phyloP scores from a whole-genome alignment of 2,329 filamentous ascomycete genomes.

The Talaromyces funiculosus region DNA sequence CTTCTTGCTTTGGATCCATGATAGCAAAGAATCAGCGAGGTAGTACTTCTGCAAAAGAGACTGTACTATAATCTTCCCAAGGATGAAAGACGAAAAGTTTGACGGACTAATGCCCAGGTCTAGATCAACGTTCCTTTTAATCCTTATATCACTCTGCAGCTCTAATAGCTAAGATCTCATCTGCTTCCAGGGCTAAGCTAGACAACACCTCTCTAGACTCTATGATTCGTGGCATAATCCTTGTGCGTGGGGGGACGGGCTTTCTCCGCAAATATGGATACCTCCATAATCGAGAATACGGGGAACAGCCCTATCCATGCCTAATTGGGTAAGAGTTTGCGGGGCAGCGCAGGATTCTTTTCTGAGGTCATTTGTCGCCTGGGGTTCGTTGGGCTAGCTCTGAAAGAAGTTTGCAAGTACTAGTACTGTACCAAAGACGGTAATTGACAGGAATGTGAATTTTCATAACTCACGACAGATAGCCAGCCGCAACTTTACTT shows the following conservation, averaged over 20 bases:
- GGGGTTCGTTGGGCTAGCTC: no score
- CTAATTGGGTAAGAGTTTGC: not conserved
- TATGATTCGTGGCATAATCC: not conserved
- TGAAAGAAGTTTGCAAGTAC: no score
- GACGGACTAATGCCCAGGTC: not conserved
- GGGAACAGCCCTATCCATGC: not conserved
- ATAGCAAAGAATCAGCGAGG: not conserved
- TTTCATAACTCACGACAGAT: no score
- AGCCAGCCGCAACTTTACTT: no score
- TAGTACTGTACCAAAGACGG: slow-evolving; percentile 14
- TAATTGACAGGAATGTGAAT: slow-evolving; percentile 10
- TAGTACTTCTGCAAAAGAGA: not conserved
- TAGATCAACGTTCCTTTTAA: not conserved
- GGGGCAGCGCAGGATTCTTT: not conserved
- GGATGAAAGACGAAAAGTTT: not conserved
- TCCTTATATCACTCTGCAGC: not conserved
- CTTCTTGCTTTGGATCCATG: not conserved
- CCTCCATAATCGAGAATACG: not conserved
- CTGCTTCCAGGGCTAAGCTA: not conserved
- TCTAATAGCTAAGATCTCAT: not conserved
- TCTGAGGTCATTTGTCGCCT: not conserved
- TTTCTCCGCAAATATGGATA: not conserved
- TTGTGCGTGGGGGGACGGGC: not conserved
- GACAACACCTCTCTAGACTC: not conserved
- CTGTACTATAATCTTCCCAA: not conserved